These are phyloP conservation scores for Tolypocladium ovalisporum DNA, from an alignment of 2,329 filamentous ascomycete species.

Conservation along the genomic window DNA sequence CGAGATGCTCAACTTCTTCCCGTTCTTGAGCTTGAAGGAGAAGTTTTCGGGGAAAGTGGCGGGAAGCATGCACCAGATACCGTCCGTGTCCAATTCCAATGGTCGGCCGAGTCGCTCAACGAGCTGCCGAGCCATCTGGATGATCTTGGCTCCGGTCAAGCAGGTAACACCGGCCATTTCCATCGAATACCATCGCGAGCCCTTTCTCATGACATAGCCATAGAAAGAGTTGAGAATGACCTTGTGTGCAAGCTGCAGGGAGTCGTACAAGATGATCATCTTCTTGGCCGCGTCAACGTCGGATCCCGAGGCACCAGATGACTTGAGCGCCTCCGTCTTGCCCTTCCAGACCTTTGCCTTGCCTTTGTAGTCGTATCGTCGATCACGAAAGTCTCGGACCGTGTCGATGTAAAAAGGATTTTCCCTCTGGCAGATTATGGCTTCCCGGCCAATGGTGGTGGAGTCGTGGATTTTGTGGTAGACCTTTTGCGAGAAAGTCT, in stretches of 20 bases:
- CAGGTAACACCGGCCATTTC: conserved; percentile 99
- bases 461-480: conserved; percentile 98
- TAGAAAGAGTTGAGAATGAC: conserved; percentile 99
- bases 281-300: conserved; percentile 95
- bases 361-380: conserved; percentile 96
- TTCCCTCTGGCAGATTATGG: conserved; percentile 95
- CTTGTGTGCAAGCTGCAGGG: conserved; percentile 91
- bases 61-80: conserved; percentile 99
- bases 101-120: conserved; percentile 90
- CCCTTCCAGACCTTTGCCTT: conserved; percentile 98
- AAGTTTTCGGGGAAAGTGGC: conserved; percentile 97
- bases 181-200: conserved; percentile 97
- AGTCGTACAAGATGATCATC: conserved; percentile 96
- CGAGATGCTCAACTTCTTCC: conserved; percentile 92
- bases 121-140: conserved; percentile 87
- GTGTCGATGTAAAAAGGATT: conserved; percentile 98
- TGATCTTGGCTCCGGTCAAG: conserved; percentile 90
- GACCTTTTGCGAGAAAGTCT: conserved; percentile 94
- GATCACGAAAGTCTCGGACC: conserved; percentile 90
- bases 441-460: conserved; percentile 84
- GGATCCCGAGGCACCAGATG: conserved; percentile 59
- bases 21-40: conserved; percentile 83
- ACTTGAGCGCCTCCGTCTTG: conserved; percentile 80
- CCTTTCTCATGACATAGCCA: conserved; percentile 98
- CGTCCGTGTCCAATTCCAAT: conserved; percentile 90